Percentiles rank a stretch among this genome's conserved stretches.
Evolutionary conservation across 2,329 filamentous ascomycete species (phyloP).

Genomic region (Tolypocladium sp.): DNA sequence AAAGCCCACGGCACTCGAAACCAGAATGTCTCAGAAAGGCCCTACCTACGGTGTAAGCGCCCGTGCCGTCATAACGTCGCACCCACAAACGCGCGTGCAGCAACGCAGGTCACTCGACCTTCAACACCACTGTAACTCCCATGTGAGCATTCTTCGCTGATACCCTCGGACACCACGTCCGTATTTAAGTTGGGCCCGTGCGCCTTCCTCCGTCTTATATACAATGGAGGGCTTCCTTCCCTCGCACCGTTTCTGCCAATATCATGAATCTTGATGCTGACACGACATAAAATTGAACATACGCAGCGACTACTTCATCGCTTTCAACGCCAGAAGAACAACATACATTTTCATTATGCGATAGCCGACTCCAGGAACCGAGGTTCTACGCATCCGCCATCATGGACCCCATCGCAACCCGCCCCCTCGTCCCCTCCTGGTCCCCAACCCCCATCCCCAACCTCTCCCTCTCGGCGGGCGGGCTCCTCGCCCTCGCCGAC

Average conservation of each 20-base stretch:
- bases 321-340: not conserved
- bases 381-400: not conserved
- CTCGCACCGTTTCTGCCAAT: too few relatives aligned
- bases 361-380: not conserved
- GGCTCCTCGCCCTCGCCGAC: conserved; percentile 50
- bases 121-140: not conserved
- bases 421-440: conserved; percentile 30
- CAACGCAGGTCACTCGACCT: not conserved
- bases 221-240: not conserved
- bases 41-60: not conserved
- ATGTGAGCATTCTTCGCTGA: not conserved
- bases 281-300: not conserved
- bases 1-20: not conserved
- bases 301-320: too few relatives aligned
- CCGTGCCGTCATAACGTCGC: not conserved
- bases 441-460: conserved; percentile 33
- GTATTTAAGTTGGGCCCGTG: not conserved
- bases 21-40: not conserved
- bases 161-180: not conserved
- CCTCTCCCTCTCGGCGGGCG: conserved; percentile 39
- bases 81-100: not conserved
- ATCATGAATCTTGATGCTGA: not conserved
- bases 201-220: not conserved
- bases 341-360: not conserved
- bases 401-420: not conserved